A percentile compares a stretch with the other conserved stretches of the same genome.
These are phyloP conservation scores for Ceratonia siliqua DNA, from an alignment of 306 rosid genomes.

Conservation along the genomic window DNA sequence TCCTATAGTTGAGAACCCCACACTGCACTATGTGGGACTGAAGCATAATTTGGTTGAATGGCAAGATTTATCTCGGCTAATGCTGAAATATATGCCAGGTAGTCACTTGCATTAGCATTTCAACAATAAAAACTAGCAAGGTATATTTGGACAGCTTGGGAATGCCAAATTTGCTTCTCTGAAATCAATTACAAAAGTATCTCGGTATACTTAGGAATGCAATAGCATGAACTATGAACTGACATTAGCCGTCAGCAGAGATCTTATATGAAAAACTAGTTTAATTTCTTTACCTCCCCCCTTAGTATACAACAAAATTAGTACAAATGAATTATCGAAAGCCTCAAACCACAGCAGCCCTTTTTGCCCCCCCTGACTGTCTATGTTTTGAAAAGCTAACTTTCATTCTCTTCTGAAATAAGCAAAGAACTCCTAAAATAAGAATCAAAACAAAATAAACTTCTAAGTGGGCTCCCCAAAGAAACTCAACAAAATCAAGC, in stretches of 20 bases:
- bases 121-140: too few relatives aligned
- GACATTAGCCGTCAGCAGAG: neutral
- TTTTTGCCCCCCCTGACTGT: constrained; percentile 47
- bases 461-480: constrained; percentile 58
- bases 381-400: constrained; percentile 50
- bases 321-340: neutral
- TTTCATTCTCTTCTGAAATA: constrained; percentile 54
- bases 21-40: too few relatives aligned
- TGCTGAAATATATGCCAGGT: too few relatives aligned
- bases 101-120: too few relatives aligned
- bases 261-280: neutral
- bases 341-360: constrained; percentile 45
- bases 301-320: constrained; percentile 42
- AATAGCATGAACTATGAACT: neutral
- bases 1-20: too few relatives aligned
- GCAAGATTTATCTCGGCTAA: too few relatives aligned
- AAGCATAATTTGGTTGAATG: too few relatives aligned
- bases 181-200: neutral
- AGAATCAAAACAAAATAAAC: constrained; percentile 51
- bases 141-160: neutral
- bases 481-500: constrained; percentile 42
- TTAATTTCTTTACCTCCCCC: neutral
- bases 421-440: constrained; percentile 59
- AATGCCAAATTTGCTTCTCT: neutral
- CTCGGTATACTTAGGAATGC: neutral